Percentiles rank a stretch among this genome's conserved stretches.
phyloP scores from a whole-genome alignment of 139 green algal species.

The Picochlorum sp. region DNA sequence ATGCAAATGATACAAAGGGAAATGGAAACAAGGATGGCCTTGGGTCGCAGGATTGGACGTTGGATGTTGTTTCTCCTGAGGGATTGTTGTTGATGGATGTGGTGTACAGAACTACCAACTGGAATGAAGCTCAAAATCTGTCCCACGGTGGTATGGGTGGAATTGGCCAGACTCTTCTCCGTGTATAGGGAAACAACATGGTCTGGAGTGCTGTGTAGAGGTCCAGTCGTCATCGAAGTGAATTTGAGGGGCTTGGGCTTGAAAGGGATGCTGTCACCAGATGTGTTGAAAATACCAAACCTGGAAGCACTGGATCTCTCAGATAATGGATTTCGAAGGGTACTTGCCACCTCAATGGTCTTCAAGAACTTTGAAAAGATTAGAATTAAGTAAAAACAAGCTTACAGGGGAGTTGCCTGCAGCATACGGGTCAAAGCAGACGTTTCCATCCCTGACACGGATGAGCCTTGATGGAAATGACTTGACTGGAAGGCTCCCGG shows the following conservation, averaged over 20 bases:
- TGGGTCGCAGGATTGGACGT: background rate
- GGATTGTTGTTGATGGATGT: background rate
- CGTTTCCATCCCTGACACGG: slow-evolving; percentile 4
- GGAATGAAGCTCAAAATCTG: background rate
- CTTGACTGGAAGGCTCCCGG: slow-evolving; percentile 6
- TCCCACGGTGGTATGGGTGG: background rate
- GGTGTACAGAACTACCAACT: background rate
- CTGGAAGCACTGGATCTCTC: background rate
- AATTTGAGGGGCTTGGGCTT: background rate
- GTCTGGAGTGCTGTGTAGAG: background rate
- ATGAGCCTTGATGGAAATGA: slow-evolving; percentile 14
- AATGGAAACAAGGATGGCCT: too few relatives aligned
- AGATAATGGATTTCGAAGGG: slow-evolving; percentile 15
- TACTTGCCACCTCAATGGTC: slow-evolving; percentile 18
- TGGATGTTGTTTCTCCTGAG: background rate
- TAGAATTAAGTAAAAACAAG: slow-evolving; percentile 22
- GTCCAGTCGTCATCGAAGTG: background rate
- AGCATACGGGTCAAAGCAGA: slow-evolving; percentile 7
- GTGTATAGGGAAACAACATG: background rate
- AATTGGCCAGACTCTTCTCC: background rate
- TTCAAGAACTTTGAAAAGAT: background rate
- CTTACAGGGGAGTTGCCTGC: slow-evolving; percentile 10
- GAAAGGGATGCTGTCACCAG: background rate
- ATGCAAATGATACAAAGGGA: too few relatives aligned
- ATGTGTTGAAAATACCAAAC: background rate